Evolutionary conservation across 1,284 basidiomycete species (phyloP), one percentile per base, ranked within the genome.

Genomic region (Xerocomus amazonicus): DNA sequence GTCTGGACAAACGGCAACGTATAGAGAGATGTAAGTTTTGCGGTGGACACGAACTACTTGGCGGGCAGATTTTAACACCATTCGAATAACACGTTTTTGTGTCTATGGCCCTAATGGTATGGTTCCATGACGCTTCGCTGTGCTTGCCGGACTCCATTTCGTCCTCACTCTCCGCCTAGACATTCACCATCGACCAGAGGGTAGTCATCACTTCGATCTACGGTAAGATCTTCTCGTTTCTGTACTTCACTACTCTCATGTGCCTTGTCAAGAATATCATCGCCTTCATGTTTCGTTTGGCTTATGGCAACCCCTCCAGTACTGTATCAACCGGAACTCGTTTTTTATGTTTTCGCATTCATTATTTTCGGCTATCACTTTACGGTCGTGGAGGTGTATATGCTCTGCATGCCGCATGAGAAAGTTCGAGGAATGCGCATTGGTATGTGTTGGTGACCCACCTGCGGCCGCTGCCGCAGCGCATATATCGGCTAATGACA

Each of bases 291-390:
- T 67, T 59, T 84, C 48, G 85, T 89, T 36, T 93, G 90, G 90
- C 78, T 94, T 23, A 72, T 81, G 39, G 84, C 83, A 9, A 95
- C n/a, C n/a, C n/a, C n/a, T n/a, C n/a, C n/a, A n/a, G n/a, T n/a
- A n/a, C n/a, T n/a, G n/a, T n/a, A n/a, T n/a, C n/a, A n/a, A n/a
- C n/a, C n/a, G 1, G 80, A 85, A 62, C 88, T 95, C 63, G 80
- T 95, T 60, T 84, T 95, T 59, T 83, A 92, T 67, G 88, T 95
- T 10, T 92, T 92, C 4, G 91, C 89, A n/a, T 95, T 92, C 72
- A 91, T 94, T 61, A 62, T 85, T 6, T 94, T 94, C 63, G 91
- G 91, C 23, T 94, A 95, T 68, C 88, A 87, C 71, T 92, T 91
- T 59, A 84, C 89, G 12, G 72, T 92, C 59, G 92, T 93, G 90